phyloP scores from a whole-genome alignment of 257 asterid species.

The Plectranthus barbatus region DNA sequence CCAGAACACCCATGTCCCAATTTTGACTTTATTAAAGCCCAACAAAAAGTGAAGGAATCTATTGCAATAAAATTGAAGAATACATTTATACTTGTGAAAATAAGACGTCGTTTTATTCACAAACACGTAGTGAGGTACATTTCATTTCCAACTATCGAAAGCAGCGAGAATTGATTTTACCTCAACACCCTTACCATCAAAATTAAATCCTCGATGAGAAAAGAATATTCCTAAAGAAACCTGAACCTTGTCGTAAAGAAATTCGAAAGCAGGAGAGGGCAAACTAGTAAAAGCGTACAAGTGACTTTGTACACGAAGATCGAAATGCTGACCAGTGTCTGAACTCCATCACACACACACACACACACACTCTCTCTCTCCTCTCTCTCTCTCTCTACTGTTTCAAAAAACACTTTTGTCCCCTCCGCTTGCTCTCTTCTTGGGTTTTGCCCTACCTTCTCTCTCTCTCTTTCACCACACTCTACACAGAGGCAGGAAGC shows the following conservation, averaged over 20 bases:
- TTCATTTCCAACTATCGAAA: neutral
- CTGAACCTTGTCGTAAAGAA: no score
- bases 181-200: neutral
- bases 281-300: constrained; percentile 10
- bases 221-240: neutral
- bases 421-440: constrained; percentile 6
- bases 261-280: constrained; percentile 14
- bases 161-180: neutral
- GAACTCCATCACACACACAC: neutral
- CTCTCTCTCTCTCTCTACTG: neutral
- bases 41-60: no score
- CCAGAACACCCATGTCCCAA: no score
- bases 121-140: constrained; percentile 20
- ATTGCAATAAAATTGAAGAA: no score
- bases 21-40: no score
- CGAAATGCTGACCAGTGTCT: constrained; percentile 30
- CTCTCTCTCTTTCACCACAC: neutral
- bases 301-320: constrained; percentile 15
- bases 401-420: constrained; percentile 15
- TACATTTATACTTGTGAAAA: no score
- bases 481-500: neutral
- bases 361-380: neutral
- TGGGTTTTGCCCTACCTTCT: neutral
- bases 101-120: no score
- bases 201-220: neutral